These are phyloP conservation scores for Penicillium roqueforti DNA, from an alignment of 495 filamentous ascomycete genomes.

Conservation along the genomic window DNA sequence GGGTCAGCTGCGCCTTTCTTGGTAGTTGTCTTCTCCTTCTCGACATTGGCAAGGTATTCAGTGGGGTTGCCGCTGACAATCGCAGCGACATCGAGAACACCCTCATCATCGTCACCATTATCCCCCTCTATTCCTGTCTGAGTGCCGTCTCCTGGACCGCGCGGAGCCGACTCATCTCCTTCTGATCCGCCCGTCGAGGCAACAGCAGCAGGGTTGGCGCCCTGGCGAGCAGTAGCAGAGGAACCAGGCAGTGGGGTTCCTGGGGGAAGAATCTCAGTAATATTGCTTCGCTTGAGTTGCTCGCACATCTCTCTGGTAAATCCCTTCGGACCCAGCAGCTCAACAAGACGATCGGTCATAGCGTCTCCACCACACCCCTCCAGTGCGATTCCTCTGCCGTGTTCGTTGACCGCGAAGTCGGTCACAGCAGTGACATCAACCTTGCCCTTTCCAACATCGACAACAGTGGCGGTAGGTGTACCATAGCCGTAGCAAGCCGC, in stretches of 20 bases:
- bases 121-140: slow-evolving; percentile 43
- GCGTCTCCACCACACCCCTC: slow-evolving; percentile 77
- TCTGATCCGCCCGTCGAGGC: slow-evolving; percentile 50
- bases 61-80: slow-evolving; percentile 92
- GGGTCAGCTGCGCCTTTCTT: slow-evolving; percentile 53
- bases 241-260: slow-evolving; percentile 56
- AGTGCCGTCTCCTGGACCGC: slow-evolving; percentile 50
- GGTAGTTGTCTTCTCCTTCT: slow-evolving; percentile 76
- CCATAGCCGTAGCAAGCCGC: slow-evolving; percentile 83
- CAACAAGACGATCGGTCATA: slow-evolving; percentile 72
- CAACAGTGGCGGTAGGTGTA: slow-evolving; percentile 66
- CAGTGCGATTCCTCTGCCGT: slow-evolving; percentile 58
- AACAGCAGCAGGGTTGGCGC: slow-evolving; percentile 57
- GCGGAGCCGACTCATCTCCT: slow-evolving; percentile 36
- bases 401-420: slow-evolving; percentile 65
- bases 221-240: slow-evolving; percentile 42
- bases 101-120: slow-evolving; percentile 61
- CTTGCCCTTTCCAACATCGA: slow-evolving; percentile 88
- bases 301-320: slow-evolving; percentile 89
- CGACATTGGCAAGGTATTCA: slow-evolving; percentile 86
- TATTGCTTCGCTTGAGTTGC: slow-evolving; percentile 81
- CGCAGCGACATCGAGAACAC: slow-evolving; percentile 87
- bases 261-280: slow-evolving; percentile 81
- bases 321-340: slow-evolving; percentile 63
- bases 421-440: slow-evolving; percentile 85